phyloP scores from a whole-genome alignment of 2,329 filamentous ascomycete genomes.

The Dactylellina leptospora region DNA sequence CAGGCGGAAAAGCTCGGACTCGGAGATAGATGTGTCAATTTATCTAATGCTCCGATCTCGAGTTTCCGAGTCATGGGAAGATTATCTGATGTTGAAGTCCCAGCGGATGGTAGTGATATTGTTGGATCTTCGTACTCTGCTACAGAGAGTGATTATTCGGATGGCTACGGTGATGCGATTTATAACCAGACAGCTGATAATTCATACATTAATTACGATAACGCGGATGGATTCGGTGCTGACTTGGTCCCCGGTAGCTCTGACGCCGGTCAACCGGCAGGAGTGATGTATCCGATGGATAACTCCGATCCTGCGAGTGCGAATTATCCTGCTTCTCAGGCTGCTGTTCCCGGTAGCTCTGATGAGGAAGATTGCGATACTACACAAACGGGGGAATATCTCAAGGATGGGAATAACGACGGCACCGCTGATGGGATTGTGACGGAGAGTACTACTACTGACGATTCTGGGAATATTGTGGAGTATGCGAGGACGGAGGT shows the following conservation, averaged over 20 bases:
- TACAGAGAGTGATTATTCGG: background rate
- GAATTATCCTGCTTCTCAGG: background rate
- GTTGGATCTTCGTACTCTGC: background rate
- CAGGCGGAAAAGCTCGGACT: background rate
- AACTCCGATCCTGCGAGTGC: background rate
- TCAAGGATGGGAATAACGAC: constrained; percentile 7
- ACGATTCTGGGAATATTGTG: constrained; percentile 5
- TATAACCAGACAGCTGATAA: constrained; percentile 11
- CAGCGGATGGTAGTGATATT: background rate
- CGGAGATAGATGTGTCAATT: background rate
- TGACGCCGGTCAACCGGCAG: background rate
- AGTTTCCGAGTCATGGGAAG: background rate
- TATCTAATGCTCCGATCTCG: background rate
- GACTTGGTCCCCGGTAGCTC: background rate
- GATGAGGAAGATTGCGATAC: constrained; percentile 12
- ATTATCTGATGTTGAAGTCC: background rate
- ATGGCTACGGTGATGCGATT: constrained; percentile 16
- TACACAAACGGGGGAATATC: background rate
- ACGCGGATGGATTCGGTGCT: background rate
- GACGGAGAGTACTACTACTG: background rate
- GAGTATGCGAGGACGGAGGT: background rate
- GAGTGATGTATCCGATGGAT: constrained; percentile 18
- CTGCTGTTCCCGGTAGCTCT: constrained; percentile 3
- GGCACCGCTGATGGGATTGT: constrained; percentile 22
- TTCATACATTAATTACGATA: background rate